Base-by-base conservation (phyloP, 768 basidiomycete species). In the Xanthoconium stramineum region DNA sequence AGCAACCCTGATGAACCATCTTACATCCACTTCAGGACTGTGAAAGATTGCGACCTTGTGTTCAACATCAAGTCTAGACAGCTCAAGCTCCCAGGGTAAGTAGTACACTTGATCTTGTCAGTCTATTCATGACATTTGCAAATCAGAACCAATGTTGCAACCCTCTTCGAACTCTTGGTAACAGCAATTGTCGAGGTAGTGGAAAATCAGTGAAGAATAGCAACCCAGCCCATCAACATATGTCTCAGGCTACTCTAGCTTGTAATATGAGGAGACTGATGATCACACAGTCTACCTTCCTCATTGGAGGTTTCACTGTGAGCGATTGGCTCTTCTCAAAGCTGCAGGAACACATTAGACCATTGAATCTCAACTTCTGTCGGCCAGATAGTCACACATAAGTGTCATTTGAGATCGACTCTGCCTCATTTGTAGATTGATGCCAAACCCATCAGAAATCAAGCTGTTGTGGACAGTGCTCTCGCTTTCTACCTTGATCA, bases 371-470 rank as follows among this genome's bases (percentile, higher is more conserved):
- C 36, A 67, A 72, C 20, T 70, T 84, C 36, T 73, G 75, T 53
- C 75, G 81, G 3, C 83, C 82, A 5, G 80, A 83, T 50, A 75
- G 73, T 35, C 78, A 81, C 62, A 74, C 81, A 83, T 81, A 15
- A 56, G 65, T 29, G 53, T 14, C 33, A 71, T 67, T 38, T 24
- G 6, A 39, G 10, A 30, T 15, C 2, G 39, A 30, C 11, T 55
- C 7, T 7, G 15, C 12, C 15, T 33, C 35, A 15, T 46, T 24
- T 17, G 38, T 11, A 9, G 10, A 37, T 12, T 24, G 24, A 47
- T 32, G 6, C 24, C 9, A 9, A 36, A 50, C 20, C 5, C 15
- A 9, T n/a, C 51, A 78, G 79, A 28, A 77, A 74, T 37, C 78
- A 78, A 52, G 79, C 78, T 0, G 79, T 80, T 9, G 73, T 78